Evolutionary conservation across 805 yeast genomes (phyloP).

Genomic region (Blastobotrys attinorum): DNA sequence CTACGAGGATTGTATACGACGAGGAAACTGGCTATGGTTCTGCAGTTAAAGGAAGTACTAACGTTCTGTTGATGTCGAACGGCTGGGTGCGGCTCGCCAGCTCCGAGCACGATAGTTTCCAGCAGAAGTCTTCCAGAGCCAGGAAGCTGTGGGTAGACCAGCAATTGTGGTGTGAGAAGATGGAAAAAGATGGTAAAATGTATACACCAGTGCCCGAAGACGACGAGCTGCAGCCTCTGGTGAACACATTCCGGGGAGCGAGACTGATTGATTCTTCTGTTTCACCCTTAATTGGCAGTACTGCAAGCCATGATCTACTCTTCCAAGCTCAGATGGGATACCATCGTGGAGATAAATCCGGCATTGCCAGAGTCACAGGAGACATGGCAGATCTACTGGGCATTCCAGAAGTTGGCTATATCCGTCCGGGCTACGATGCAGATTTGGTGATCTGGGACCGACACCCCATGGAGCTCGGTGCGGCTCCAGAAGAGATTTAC

Average conservation of each 20-base stretch:
- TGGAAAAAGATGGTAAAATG: not conserved
- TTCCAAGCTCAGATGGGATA: not conserved
- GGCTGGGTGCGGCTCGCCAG: not conserved
- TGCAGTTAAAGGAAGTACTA: not conserved
- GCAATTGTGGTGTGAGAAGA: not conserved
- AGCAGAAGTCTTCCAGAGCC: not conserved
- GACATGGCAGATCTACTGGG: slow-evolving; percentile 1
- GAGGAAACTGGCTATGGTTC: not conserved
- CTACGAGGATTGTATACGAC: not conserved
- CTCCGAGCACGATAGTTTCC: too few relatives aligned
- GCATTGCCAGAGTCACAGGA: slow-evolving; percentile 3
- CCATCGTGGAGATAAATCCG: not conserved
- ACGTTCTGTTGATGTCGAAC: not conserved
- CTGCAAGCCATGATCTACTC: not conserved
- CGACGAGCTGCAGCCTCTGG: not conserved
- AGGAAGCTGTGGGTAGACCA: not conserved
- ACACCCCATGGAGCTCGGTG: slow-evolving; percentile 1
- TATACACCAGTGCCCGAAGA: not conserved
- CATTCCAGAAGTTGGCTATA: slow-evolving; percentile 1
- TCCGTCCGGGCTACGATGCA: slow-evolving; percentile 3
- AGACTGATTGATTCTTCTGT: not conserved
- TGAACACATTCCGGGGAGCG: not conserved
- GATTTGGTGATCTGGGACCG: slow-evolving; percentile 5
- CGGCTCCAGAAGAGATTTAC: not conserved
- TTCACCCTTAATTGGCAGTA: too few relatives aligned